Percentiles rank a stretch among this genome's conserved stretches.
These are phyloP conservation scores for Myxozyma mucilagina DNA, from an alignment of 805 yeast genomes.

Conservation along the genomic window DNA sequence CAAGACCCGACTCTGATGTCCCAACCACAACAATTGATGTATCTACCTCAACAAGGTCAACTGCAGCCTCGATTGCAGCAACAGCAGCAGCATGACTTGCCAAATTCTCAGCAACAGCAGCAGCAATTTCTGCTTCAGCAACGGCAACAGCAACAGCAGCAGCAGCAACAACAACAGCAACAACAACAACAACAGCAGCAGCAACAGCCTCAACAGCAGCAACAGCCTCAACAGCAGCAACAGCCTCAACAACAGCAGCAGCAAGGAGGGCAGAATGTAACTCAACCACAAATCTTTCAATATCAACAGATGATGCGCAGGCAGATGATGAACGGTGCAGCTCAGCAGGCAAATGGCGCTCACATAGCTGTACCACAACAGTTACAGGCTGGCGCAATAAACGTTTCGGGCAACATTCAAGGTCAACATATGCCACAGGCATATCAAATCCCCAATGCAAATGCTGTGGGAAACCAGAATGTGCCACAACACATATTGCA, in stretches of 20 bases:
- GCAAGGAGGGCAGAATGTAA: neutral
- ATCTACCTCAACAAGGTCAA: slow-evolving; percentile 4
- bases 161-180: slow-evolving; percentile 3
- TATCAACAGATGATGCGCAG: slow-evolving; percentile 14
- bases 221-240: slow-evolving; percentile 3
- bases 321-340: slow-evolving; percentile 15
- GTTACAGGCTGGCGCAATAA: slow-evolving; percentile 2
- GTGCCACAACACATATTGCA: slow-evolving; percentile 21
- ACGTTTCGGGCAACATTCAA: neutral
- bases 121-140: slow-evolving; percentile 5
- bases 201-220: neutral
- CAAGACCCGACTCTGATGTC: neutral
- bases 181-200: slow-evolving; percentile 4
- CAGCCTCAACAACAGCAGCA: slow-evolving; percentile 7
- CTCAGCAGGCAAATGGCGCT: neutral
- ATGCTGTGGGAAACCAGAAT: slow-evolving; percentile 11
- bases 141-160: slow-evolving; percentile 19
- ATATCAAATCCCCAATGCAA: slow-evolving; percentile 14
- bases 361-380: slow-evolving; percentile 1
- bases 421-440: slow-evolving; percentile 3
- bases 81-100: slow-evolving; percentile 16
- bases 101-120: slow-evolving; percentile 17
- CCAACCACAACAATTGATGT: slow-evolving; percentile 12
- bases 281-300: slow-evolving; percentile 7
- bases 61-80: slow-evolving; percentile 13